phyloP scores from a whole-genome alignment of 2,329 filamentous ascomycete species.

The Calonectria naviculata region DNA sequence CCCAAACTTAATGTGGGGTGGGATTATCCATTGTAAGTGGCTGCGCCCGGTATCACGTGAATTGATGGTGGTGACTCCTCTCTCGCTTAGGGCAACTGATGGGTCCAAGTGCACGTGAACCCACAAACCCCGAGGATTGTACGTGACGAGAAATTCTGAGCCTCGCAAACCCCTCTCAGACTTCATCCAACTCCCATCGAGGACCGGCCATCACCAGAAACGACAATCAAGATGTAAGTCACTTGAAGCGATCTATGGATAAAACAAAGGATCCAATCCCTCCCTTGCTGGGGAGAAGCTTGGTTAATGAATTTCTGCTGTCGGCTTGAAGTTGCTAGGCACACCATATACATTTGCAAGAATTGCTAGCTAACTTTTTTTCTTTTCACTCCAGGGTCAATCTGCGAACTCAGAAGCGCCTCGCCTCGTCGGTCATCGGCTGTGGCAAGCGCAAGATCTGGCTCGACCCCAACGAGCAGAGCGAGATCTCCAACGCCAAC shows the following conservation, averaged over 20 bases:
- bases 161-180: conserved; percentile 52
- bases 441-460: conserved; percentile 99
- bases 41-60: conserved; percentile 36
- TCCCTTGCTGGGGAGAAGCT: conserved; percentile 4
- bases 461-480: conserved; percentile 99
- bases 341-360: conserved; percentile 20
- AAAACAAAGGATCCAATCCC: conserved; percentile 20
- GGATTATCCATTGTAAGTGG: conserved; percentile 8
- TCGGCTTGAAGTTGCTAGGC: conserved; percentile 16
- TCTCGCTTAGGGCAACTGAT: conserved; percentile 52
- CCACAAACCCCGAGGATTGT: conserved; percentile 55
- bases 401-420: conserved; percentile 99
- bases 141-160: conserved; percentile 53
- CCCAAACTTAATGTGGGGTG: neutral
- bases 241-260: conserved; percentile 31
- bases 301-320: conserved; percentile 31
- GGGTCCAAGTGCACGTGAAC: conserved; percentile 52
- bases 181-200: conserved; percentile 52
- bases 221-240: conserved; percentile 59
- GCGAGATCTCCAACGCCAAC: conserved; percentile 99
- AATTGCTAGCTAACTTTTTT: conserved; percentile 43
- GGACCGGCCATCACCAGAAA: conserved; percentile 55
- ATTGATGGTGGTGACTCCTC: conserved; percentile 32
- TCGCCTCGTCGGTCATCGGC: conserved; percentile 97
- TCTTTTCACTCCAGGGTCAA: conserved; percentile 81